Base-by-base conservation (phyloP, 768 basidiomycete species). In the Leccinum disarticulatum region DNA sequence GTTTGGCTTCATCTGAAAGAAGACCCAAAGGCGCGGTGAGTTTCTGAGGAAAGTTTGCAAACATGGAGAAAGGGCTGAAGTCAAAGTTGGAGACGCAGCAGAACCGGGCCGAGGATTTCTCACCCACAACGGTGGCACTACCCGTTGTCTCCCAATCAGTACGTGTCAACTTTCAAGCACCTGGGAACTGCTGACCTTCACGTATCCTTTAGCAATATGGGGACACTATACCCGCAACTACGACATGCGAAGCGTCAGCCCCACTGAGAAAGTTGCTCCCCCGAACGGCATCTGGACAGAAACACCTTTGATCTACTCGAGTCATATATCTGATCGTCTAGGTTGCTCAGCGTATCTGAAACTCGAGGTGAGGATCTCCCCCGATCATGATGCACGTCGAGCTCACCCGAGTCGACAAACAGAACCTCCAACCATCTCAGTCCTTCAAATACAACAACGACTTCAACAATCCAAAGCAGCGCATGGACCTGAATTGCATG, bases 1-100 rank as follows among this genome's bases (percentile, higher is more conserved):
- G 85, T 74, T 95, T 95, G 51, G 92, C 87, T 69, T 94, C 91
- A 70, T 96, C 93, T 6, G 87, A 87, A 35, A 93, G 73, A 19
- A 93, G 71, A n/a, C 87, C 85, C 71, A 93, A 87, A 14, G 90
- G 89, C 15, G 87, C 84, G 11, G 84, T 83, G 54, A 93, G 79
- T 65, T 81, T 86, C 68, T 85, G 87, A 11, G 90, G 90, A 57
- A 92, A 75, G 65, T 80, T 90, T 22, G 88, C 72, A 64, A 92
- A 87, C 87, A 91, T 85, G 58, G 53, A 50, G 33, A 30, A 33
- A 52, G 41, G 13, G 55, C 30, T 41, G 19, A 47, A 47, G 46
- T 47, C 38, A 2, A 22, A 48, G 47, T 48, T 25, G 47, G 19
- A 14, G 48, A 49, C 25, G 27, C 49, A 52, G 30, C 51, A 48